Percentiles rank a stretch among this genome's conserved stretches.
phyloP scores from a whole-genome alignment of 2,329 filamentous ascomycete genomes.

The Colletotrichum sp. region DNA sequence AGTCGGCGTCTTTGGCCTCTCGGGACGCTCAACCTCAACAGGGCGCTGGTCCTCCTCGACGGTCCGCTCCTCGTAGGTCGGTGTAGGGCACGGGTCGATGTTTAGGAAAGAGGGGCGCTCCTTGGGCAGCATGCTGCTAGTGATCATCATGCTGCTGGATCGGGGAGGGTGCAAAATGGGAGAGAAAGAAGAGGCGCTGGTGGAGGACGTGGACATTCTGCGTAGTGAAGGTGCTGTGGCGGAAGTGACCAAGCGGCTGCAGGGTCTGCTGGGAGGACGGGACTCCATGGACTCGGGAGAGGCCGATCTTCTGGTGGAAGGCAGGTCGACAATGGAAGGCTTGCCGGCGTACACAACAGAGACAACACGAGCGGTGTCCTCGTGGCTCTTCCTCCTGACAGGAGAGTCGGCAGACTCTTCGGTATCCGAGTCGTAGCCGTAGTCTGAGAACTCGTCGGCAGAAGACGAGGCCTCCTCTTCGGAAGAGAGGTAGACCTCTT shows the following conservation, averaged over 20 bases:
- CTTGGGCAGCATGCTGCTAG: slow-evolving; percentile 35
- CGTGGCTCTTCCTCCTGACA: slow-evolving; percentile 46
- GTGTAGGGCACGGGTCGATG: slow-evolving; percentile 58
- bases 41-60: slow-evolving; percentile 26
- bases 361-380: slow-evolving; percentile 63
- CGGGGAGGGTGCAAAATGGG: slow-evolving; percentile 40
- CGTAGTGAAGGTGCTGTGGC: slow-evolving; percentile 35
- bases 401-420: slow-evolving; percentile 33
- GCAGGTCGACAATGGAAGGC: slow-evolving; percentile 61
- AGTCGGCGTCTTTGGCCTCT: slow-evolving; percentile 49
- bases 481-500: slow-evolving; percentile 68
- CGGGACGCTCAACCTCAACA: slow-evolving; percentile 33
- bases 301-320: slow-evolving; percentile 40
- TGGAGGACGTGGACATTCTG: slow-evolving; percentile 35
- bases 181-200: slow-evolving; percentile 37
- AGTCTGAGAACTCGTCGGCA: slow-evolving; percentile 64
- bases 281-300: slow-evolving; percentile 44
- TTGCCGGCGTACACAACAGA: slow-evolving; percentile 66
- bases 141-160: slow-evolving; percentile 46
- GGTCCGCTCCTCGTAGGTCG: slow-evolving; percentile 33
- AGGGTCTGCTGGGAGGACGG: slow-evolving; percentile 28
- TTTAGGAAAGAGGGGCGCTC: slow-evolving; percentile 54
- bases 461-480: slow-evolving; percentile 70
- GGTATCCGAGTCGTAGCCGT: slow-evolving; percentile 47
- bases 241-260: slow-evolving; percentile 17